Base-by-base conservation (phyloP, 2,329 filamentous ascomycete genomes). In the Epichloe sp. region DNA sequence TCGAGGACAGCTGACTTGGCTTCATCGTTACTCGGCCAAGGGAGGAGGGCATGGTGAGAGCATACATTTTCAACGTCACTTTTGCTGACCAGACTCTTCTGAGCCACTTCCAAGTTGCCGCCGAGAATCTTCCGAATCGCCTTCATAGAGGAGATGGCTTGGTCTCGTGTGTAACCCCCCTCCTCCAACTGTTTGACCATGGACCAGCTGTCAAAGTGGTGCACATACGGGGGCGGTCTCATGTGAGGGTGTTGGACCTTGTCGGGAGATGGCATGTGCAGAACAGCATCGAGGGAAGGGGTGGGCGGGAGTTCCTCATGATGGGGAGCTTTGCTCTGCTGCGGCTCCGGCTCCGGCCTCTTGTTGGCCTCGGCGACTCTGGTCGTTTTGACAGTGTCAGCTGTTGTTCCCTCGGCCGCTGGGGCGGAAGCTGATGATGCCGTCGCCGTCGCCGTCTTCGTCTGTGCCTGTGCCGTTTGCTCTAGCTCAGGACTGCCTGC, bases 141-240 rank as follows among this genome's bases (percentile, higher is more conserved):
- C 71, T 97, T 97, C 93, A 98, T 98, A 48, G 88, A 75, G 5
- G 83, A 88, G 48, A 89, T 81, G 26, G 88, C 82, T 67, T 96
- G 91, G 0, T 75, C 76, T 44, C 79, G 73, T 1, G 78, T 80
- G 68, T 89, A 96, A 0, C 85, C 85, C 12, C 82, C 82, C 17
- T 82, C 77, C 49, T 83, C 77, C 15, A 98, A 80, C 59, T 88
- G 81, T 62, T 85, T 85, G 15, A 97, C 93, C 5, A 97, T 78
- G 14, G 82, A 83, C 68, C 93, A 98, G 23, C 85, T 95, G 69
- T 98, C 91, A 68, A 98, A 98, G 69, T 97, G 89, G 70, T 98
- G 93, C 36, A 95, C 82, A 63, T 95, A 94, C 1, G 83, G 86
- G 7, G 86, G 80, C 0, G 87, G 78, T 46, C 80, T 75, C 63